Evolutionary conservation across 371 early-diverging fungal species (phyloP), one percentile per base, ranked within the genome.

Genomic region (Mortierella sp.): DNA sequence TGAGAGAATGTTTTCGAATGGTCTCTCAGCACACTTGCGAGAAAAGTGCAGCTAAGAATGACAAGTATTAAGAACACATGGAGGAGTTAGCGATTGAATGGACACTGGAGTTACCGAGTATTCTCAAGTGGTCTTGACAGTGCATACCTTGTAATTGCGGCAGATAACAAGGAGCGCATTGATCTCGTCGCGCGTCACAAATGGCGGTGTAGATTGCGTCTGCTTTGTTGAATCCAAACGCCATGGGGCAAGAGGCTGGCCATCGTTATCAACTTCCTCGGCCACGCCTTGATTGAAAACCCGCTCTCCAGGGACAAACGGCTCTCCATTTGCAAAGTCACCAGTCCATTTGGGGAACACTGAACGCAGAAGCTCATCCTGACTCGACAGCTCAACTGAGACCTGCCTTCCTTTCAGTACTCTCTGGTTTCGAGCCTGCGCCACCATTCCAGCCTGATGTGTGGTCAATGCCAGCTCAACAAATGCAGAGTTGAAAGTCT

Each of bases 1-100:
- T 14, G 93, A 92, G 58, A 96, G 92, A 42, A 96, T 93, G 78
- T 94, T 95, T 75, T 96, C 96, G 88, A 95, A 95, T 1, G 96
- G 96, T 11, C 96, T 89, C 78, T 95, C 93, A 10, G 94, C 94
- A 73, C 95, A 95, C 83, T 94, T 95, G 72, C 95, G 91, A n/a
- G 94, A 94, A 77, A 93, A 94, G 83, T 95, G 95, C 24, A 94
- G 84, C 93, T 92, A 76, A 26, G 14, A 7, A 34, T 70, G 58
- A 21, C 11, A 44, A 21, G 14, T 21, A 13, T 45, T 34, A 16
- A 52, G 72, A 31, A 1, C 44, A 34, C 16, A 58, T 8, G 73
- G 13, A n/a, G 19, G 48, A 77, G 28, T 7, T 8, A 63, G 63
- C 7, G 31, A 1, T 21, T 3, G 31, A 11, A 6, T 0, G 31